Conservation (phyloP, 2,329 filamentous ascomycete genomes). For the Chaetomiaceae sp. region DNA sequence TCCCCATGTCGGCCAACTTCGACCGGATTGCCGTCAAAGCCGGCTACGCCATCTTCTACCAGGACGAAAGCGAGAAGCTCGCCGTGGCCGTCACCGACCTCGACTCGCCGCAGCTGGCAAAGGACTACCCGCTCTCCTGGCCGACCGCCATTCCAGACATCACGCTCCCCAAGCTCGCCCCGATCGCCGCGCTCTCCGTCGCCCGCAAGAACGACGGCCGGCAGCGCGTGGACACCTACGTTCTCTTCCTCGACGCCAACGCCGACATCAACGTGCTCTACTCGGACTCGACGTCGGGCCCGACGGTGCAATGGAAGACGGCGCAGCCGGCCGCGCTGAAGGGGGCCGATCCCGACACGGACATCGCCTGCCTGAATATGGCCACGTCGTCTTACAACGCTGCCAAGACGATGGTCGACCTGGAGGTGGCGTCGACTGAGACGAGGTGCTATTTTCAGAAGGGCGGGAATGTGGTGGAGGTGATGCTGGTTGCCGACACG, state of each 20-base stretch:
- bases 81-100: constrained; percentile 9
- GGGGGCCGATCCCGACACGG: constrained; percentile 13
- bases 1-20: constrained; percentile 18
- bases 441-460: constrained; percentile 22
- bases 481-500: constrained; percentile 3
- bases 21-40: constrained; percentile 8
- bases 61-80: not conserved
- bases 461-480: constrained; percentile 17
- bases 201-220: constrained; percentile 6
- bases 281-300: not conserved
- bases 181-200: constrained; percentile 19
- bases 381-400: constrained; percentile 2
- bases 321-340: constrained; percentile 8
- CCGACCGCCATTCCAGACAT: constrained; percentile 10
- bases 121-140: constrained; percentile 13
- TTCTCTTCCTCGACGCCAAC: constrained; percentile 14
- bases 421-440: constrained; percentile 10
- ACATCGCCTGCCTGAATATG: constrained; percentile 21
- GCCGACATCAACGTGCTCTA: constrained; percentile 17
- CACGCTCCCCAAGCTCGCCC: not conserved
- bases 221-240: constrained; percentile 18
- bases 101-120: not conserved
- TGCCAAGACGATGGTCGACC: not conserved
- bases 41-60: constrained; percentile 22
- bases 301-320: constrained; percentile 6